Evolutionary conservation across 2,329 filamentous ascomycete species (phyloP), one percentile per base, ranked within the genome.

Genomic region (Sordariomycetes sp.): DNA sequence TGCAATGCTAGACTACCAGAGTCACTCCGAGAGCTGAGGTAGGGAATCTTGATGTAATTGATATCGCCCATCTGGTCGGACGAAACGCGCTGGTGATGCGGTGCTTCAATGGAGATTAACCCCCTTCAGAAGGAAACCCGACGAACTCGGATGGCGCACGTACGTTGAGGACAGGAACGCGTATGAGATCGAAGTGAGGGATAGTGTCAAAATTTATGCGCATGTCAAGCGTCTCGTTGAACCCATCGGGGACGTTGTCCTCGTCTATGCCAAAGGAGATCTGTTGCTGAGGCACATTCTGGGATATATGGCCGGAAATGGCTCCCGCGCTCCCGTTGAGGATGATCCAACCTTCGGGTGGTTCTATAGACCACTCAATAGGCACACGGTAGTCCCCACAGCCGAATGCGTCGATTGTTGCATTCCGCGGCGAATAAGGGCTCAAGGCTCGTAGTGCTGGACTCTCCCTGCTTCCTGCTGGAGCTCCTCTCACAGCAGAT

Each of bases 201-300:
- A 29, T 9, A 10, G 27, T 29, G 16, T 29, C 27, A 15, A 29
- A 29, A 15, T 16, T 15, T 9, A 29, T 16, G 27, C 27, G 27
- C 27, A 29, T 29, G 8, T 29, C 27, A 9, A 29, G 27, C 8
- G 27, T 29, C 18, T 41, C 36, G 25, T 39, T 26, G 35, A 48
- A 50, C 19, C 54, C 54, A 12, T 38, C 40, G 1, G 61, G 57
- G 1, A 57, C 61, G 3, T 45, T 43, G 6, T 40, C 37, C 66
- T 65, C 71, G 42, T 71, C 64, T 14, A 72, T 48, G 1, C 56
- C 56, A 17, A 69, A 50, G 30, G 57, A 53, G 17, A 70, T 15
- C 16, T 15, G 27, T 15, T 11, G 9, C 27, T 29, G 27, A 8
- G 27, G 10, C 27, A 29, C 27, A 10, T 29, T 15, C 15, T 29